Evolutionary conservation across 805 yeast species (phyloP), one percentile per base, ranked within the genome.

Genomic region (Lipomyces oligophaga): DNA sequence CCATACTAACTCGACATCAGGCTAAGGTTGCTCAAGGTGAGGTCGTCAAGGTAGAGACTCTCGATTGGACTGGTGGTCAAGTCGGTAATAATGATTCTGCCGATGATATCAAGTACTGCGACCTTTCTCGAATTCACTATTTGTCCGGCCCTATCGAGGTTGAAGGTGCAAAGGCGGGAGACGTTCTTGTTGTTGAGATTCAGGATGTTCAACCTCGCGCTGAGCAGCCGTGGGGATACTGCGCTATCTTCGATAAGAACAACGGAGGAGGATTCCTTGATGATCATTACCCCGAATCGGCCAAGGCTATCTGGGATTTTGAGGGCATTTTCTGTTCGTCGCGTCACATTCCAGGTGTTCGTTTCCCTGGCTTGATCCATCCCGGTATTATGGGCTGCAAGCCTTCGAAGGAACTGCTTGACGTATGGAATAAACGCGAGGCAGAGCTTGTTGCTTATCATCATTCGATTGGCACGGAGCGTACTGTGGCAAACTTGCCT

Each of bases 31-130:
- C 63, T 41, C 76, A 65, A 19, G 70, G 71, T n/a, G 72, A 70
- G 49, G 62, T 72, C 4, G 72, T 71, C 54, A 73, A 72, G 47
- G 63, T 74, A 32, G 78, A 75, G 53, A 75, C 79, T 52, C 64
- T 74, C 38, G 79, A 75, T 52, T 75, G 79, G 79, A 75, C 78
- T 5, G 79, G 79, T 10, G 74, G 74, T 43, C 79, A 74, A 59
- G 66, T 74, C 41, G 63, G 63, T 10, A 74, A 74, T 59, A 66
- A 66, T 54, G 78, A 74, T 50, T 57, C 62, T 30, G 78, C 78
- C 21, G 77, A 74, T 58, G 79, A 75, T 55, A 64, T 75, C 52
- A 67, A 63, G 47, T 49, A 70, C 50, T 71, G 68, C 39, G 78
- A 75, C 58, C 62, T 74, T 21, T 65, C 73, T 4, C 60, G 65